Evolutionary conservation across 1,139 yeast genomes (phyloP), one percentile per base, ranked within the genome.

Genomic region (Nakaseomyces bracarensis): DNA sequence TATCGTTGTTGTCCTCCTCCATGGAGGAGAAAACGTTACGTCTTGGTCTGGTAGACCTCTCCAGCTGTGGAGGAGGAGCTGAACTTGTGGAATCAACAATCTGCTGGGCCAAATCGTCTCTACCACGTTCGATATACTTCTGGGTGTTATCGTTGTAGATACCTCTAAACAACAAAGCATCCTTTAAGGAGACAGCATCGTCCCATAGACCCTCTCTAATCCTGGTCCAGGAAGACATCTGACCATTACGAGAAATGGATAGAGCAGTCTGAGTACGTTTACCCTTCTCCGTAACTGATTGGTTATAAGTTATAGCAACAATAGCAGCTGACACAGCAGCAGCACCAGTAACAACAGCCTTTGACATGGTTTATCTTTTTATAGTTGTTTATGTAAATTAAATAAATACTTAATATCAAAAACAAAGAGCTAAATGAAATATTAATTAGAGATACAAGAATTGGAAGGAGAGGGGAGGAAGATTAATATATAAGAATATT

Each of bases 251-350:
- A 4, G 36, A 20, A 26, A 33, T 33, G 19, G 36, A 33, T 18
- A 33, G 18, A 1, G 36, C 45, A 14, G 18, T 20, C 37, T 36
- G 60, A 45, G 50, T 56, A 15, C 37, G 33, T 35, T 11, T 30
- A 3, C 27, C 28, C 13, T 18, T 26, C 15, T 14, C 25, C 1
- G 29, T 13, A 19, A 25, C 34, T 10, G 14, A 31, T 15, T 34
- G 29, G 20, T 34, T 34, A 27, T 15, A 26, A 27, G 26, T 19
- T 9, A 28, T 22, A 25, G 39, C 39, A 6, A 20, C 29, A 13
- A 18, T 16, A 13, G 29, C 40, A 20, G 36, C 36, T 11, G 36
- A n/a, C 11, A 14, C 25, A 21, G 36, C 36, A 33, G 36, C 36
- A 13, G 26, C 36, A 20, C 18, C 36, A 33, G 36, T 30, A 30